Base-by-base conservation (phyloP, 2,329 filamentous ascomycete genomes). In the Paradendryphiella salina region DNA sequence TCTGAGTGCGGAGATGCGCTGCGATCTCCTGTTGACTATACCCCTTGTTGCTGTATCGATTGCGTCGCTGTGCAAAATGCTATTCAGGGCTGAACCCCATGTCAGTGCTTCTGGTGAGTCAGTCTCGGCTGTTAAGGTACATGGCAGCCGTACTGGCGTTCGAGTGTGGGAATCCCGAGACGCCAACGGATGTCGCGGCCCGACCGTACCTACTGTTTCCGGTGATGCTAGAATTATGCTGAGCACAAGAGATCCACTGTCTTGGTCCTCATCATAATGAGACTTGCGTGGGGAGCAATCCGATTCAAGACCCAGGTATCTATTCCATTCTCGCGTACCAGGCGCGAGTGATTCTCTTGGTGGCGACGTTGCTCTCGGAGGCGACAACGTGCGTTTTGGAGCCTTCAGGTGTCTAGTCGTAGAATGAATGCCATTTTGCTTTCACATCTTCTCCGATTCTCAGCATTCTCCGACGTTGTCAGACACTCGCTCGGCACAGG, bases 31-130 rank as follows among this genome's bases (percentile, higher is more conserved):
- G 29, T 18, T 31, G 11, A 64, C 39, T 5, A 26, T 20, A 13
- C 50, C 29, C 17, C 38, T 51, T n/a, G 46, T 37, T 8, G 9
- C 39, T 5, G 49, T 18, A 29, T 59, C 37, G 1, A 61, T 20
- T 13, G n/a, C 13, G 14, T 47, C 50, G 11, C 52, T 34, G 3
- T 10, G 21, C 3, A 62, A 15, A 15, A 57, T 54, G 3, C 36
- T 21, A n/a, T 54, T 57, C 13, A 61, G 39, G 4, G 31, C 53
- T 17, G 17, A 14, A 14, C 47, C 52, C 60, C 59, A 63, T 29
- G 54, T 57, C 14, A 57, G 33, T 23, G 14, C 14, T 33, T 46
- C 36, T 21, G 26, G 4, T 8, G 8, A 9, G 17, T 33, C 33
- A 1, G 3, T 15, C 5, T 20, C 21, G 35, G 4, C 34, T 10